Base-by-base conservation (phyloP, 2,329 filamentous ascomycete species). In the Microsporum audouinii region DNA sequence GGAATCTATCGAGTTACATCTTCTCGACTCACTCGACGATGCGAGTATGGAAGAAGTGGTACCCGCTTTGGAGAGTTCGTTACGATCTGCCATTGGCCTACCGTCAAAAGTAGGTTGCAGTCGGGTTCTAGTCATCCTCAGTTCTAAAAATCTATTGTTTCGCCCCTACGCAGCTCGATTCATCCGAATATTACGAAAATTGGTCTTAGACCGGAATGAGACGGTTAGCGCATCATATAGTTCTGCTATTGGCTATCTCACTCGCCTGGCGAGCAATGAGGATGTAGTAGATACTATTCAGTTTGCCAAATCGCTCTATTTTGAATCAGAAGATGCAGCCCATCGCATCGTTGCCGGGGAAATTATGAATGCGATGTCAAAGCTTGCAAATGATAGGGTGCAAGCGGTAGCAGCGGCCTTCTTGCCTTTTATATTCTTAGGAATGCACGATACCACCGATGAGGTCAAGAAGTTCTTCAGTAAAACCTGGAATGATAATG, bases 31-130 rank as follows among this genome's bases (percentile, higher is more conserved):
- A 59, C 80, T 95, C 1, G 90, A 97, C 69, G 85, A 84, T 5
- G 76, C 79, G 3, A 86, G 88, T n/a, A 92, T 96, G 84, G 80
- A 81, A 53, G 80, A 85, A 23, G 79, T 96, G 7, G 84, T 86
- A 39, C 84, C 86, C 1, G 83, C 79, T 51, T 80, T 99, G 0
- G 87, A 94, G 71, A 81, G 82, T 34, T 86, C 88, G 0, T 89
- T 97, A 74, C 94, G 92, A 71, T 85, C 82, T 31, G 89, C 91
- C 0, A 85, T 99, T 41, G 92, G 91, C 1, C 85, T 97, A 75
- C 92, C 92, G 1, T 95, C 91, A 0, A 97, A 97, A 76, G 88
- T 97, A 56, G 94, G 91, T 41, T 95, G 91, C 69, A 88, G 88
- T 65, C 84, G 90, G 60, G 86, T 96, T 1, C 80, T 99, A 36